Evolutionary conservation across 2,329 filamentous ascomycete genomes (phyloP).

Genomic region (Colletotrichum gigasporum): DNA sequence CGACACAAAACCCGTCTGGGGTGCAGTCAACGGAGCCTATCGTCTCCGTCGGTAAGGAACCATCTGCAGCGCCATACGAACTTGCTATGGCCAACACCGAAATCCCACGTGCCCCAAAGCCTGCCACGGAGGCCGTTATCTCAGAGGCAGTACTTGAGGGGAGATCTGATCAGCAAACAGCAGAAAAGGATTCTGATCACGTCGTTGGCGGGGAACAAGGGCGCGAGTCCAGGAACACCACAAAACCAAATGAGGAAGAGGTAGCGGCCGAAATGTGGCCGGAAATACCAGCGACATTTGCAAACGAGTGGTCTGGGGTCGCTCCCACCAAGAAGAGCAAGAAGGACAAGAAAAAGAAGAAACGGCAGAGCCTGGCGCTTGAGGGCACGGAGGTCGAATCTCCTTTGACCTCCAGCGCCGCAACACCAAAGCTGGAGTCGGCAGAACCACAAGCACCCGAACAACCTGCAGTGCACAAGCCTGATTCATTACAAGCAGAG

Average conservation of each 20-base stretch:
- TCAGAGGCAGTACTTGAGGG: neutral
- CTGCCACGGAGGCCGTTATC: neutral
- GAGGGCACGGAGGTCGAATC: neutral
- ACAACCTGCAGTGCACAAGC: neutral
- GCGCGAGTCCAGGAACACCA: neutral
- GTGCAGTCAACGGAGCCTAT: too few species aligned
- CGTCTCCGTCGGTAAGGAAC: too few species aligned
- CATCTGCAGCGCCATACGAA: too few species aligned
- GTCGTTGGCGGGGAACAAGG: too few species aligned
- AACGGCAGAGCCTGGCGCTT: slow-evolving; percentile 28
- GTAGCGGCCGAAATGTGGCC: neutral
- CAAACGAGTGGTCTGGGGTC: slow-evolving; percentile 20
- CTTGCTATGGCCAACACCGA: too few species aligned
- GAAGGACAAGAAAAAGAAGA: slow-evolving; percentile 49
- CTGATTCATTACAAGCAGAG: neutral
- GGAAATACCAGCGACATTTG: neutral
- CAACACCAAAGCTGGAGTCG: neutral
- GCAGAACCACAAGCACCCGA: neutral
- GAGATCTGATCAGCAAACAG: neutral
- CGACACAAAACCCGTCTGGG: too few species aligned
- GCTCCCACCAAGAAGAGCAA: slow-evolving; percentile 38
- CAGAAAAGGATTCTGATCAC: neutral
- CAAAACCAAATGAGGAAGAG: neutral
- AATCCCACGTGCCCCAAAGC: too few species aligned
- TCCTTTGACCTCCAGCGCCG: neutral